Evolutionary conservation across 169 alveolate genomes (phyloP).

Genomic region (Eimeria acervulina): DNA sequence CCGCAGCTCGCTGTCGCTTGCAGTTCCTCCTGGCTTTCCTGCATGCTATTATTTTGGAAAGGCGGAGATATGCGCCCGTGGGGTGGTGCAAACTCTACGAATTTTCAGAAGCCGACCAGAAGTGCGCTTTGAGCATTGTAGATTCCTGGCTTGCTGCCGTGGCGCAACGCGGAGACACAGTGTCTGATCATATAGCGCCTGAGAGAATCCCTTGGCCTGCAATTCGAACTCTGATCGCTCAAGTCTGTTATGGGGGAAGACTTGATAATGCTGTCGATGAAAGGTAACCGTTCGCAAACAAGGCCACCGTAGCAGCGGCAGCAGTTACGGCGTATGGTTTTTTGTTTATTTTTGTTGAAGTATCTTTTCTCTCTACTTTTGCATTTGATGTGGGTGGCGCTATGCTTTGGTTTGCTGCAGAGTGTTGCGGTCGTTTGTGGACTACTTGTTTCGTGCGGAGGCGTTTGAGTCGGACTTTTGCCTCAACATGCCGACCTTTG

Average conservation of each 20-base stretch:
- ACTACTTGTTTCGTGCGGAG: conserved; percentile 80
- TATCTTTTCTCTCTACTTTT: neutral
- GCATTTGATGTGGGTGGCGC: neutral
- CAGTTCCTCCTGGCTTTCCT: conserved; percentile 97
- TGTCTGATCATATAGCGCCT: conserved; percentile 92
- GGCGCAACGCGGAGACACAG: conserved; percentile 78
- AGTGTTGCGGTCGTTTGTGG: conserved; percentile 77
- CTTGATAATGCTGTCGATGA: conserved; percentile 98
- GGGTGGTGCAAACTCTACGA: conserved; percentile 99
- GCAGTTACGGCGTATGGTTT: neutral
- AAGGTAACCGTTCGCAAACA: conserved; percentile 82
- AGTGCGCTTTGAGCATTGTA: conserved; percentile 96
- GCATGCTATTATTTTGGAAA: conserved; percentile 98
- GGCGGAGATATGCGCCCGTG: conserved; percentile 98
- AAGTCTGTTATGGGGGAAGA: conserved; percentile 98
- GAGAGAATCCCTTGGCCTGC: conserved; percentile 99
- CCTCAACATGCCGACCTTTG: conserved; percentile 53
- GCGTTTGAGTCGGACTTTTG: conserved; percentile 72
- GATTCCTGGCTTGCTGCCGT: conserved; percentile 96
- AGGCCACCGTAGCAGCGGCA: neutral
- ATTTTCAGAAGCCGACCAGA: conserved; percentile 98
- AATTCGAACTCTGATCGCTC: conserved; percentile 94
- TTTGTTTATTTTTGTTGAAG: neutral
- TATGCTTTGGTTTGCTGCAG: neutral
- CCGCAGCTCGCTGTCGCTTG: conserved; percentile 94